Percentiles rank a stretch among this genome's conserved stretches.
phyloP scores from a whole-genome alignment of 805 yeast species.

The Saturnispora dispora region DNA sequence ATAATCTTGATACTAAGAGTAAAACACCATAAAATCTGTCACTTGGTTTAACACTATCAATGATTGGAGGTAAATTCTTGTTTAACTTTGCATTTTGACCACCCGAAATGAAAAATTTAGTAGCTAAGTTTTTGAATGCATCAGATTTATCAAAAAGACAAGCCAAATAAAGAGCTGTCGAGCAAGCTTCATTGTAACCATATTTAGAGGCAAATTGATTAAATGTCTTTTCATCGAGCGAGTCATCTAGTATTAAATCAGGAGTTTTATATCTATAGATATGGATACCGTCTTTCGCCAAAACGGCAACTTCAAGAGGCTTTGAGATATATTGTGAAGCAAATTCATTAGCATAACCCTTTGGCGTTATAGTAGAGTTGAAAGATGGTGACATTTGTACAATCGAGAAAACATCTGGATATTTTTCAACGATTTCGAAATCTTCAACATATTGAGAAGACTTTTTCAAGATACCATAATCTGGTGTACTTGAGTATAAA shows the following conservation, averaged over 20 bases:
- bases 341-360: constrained; percentile 75
- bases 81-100: constrained; percentile 42
- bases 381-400: constrained; percentile 61
- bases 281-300: constrained; percentile 72
- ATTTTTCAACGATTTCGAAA: constrained; percentile 61
- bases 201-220: constrained; percentile 65
- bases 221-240: constrained; percentile 56
- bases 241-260: constrained; percentile 58
- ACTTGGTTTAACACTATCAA: constrained; percentile 77
- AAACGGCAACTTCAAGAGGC: constrained; percentile 66
- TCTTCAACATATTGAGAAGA: constrained; percentile 68
- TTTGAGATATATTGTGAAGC: constrained; percentile 73
- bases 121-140: constrained; percentile 37
- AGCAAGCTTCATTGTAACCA: constrained; percentile 85
- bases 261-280: constrained; percentile 74
- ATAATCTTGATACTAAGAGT: constrained; percentile 64
- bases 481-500: constrained; percentile 65
- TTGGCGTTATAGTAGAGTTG: constrained; percentile 65
- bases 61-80: constrained; percentile 31
- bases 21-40: constrained; percentile 88
- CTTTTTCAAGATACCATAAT: constrained; percentile 74
- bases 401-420: constrained; percentile 55
- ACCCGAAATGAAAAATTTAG: constrained; percentile 42
- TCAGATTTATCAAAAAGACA: constrained; percentile 62
- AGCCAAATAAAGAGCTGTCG: constrained; percentile 77